Evolutionary conservation across 2,329 filamentous ascomycete species (phyloP).

Genomic region (Fusarium palustre): DNA sequence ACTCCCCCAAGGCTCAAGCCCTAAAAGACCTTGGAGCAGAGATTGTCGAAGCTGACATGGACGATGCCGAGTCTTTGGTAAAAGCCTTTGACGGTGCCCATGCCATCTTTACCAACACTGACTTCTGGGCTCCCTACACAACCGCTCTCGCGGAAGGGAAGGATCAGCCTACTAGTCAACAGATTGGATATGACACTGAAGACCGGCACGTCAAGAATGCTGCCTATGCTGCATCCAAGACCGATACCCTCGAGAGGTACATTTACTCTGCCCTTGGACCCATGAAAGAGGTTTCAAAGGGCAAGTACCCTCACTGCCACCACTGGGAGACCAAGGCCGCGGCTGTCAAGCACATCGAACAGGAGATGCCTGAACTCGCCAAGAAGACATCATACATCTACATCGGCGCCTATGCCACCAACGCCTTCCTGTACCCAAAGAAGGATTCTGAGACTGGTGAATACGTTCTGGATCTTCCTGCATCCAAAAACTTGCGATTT

Average conservation of each 20-base stretch:
- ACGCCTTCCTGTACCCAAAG: constrained; percentile 41
- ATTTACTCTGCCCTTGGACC: constrained; percentile 63
- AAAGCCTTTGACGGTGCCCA: constrained; percentile 57
- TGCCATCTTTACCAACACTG: constrained; percentile 64
- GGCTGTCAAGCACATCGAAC: constrained; percentile 58
- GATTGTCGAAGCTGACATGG: constrained; percentile 58
- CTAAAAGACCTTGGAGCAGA: constrained; percentile 56
- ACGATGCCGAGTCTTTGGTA: constrained; percentile 54
- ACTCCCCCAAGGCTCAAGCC: constrained; percentile 54
- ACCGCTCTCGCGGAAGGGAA: constrained; percentile 52
- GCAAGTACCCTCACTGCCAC: constrained; percentile 58
- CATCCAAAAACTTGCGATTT: constrained; percentile 42
- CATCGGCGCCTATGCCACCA: constrained; percentile 40
- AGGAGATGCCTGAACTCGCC: constrained; percentile 55
- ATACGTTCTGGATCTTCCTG: constrained; percentile 50
- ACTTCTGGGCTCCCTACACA: constrained; percentile 63
- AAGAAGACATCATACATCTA: constrained; percentile 53
- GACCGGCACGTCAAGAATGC: constrained; percentile 65
- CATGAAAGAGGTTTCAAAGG: constrained; percentile 57
- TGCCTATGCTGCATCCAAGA: constrained; percentile 60
- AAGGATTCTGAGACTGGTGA: constrained; percentile 45
- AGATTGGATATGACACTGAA: constrained; percentile 60
- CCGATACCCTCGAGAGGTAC: constrained; percentile 56
- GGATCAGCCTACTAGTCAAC: constrained; percentile 50
- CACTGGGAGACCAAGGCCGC: constrained; percentile 65